Conservation (phyloP, 129 eudicot genomes). For the Glebionis coronaria region DNA sequence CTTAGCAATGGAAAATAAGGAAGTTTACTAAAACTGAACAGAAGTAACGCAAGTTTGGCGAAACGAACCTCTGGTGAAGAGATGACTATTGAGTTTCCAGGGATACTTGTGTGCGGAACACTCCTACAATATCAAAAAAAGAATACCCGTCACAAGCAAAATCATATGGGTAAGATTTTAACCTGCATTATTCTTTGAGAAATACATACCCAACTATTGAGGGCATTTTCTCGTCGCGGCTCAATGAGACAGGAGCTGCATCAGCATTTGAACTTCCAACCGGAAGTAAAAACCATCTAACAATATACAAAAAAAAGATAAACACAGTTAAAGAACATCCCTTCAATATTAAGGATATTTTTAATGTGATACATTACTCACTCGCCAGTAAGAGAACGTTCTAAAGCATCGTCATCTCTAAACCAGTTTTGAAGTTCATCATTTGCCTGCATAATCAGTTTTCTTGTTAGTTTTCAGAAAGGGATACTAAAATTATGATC, state of each 20-base stretch:
- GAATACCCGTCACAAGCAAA: not conserved
- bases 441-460: conserved; percentile 57
- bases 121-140: conserved; percentile 52
- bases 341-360: not conserved
- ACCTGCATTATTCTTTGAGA: not conserved
- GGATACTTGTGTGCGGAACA: conserved; percentile 48
- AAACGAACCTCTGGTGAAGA: conserved; percentile 65
- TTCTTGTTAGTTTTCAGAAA: conserved; percentile 11
- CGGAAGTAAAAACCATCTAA: conserved; percentile 90
- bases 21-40: not conserved
- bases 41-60: conserved; percentile 13
- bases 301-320: conserved; percentile 4
- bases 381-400: conserved; percentile 88
- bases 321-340: not conserved
- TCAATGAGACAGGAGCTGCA: conserved; percentile 48
- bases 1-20: conserved; percentile 2
- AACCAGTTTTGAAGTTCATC: conserved; percentile 75
- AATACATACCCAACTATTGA: conserved; percentile 70
- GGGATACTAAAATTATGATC: not conserved
- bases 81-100: conserved; percentile 62
- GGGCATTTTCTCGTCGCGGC: conserved; percentile 72
- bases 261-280: conserved; percentile 44
- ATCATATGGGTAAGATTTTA: not conserved
- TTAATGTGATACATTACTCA: conserved; percentile 38
- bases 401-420: conserved; percentile 91